A percentile compares a stretch with the other conserved stretches of the same genome.
Evolutionary conservation across 768 basidiomycete genomes (phyloP).

Genomic region (Lactarius akahatsu): DNA sequence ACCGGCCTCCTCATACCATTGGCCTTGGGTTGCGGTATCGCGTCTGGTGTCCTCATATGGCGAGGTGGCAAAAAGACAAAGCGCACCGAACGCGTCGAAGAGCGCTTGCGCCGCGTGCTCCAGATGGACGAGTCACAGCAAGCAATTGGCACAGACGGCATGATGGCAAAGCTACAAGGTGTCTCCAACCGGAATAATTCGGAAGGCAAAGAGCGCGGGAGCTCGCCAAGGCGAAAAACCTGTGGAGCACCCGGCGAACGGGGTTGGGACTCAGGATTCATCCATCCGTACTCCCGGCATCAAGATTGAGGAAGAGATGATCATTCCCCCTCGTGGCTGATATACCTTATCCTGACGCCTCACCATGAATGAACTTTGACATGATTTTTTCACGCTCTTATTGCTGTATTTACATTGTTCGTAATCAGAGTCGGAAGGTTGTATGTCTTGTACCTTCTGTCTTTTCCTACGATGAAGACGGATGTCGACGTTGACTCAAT

Average conservation of each 20-base stretch:
- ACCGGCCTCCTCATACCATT: slow-evolving; percentile 68
- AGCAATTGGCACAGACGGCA: not conserved
- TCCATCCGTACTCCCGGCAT: slow-evolving; percentile 26
- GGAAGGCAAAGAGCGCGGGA: slow-evolving; percentile 3
- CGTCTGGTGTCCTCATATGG: slow-evolving; percentile 72
- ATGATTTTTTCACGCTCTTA: slow-evolving; percentile 1
- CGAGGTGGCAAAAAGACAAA: slow-evolving; percentile 68
- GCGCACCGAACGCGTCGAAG: slow-evolving; percentile 61
- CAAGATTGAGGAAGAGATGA: slow-evolving; percentile 37
- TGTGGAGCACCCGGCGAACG: not conserved
- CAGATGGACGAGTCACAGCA: slow-evolving; percentile 34
- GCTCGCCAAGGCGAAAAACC: slow-evolving; percentile 6
- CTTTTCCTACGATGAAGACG: not conserved
- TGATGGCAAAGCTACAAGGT: slow-evolving; percentile 17
- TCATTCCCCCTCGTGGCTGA: slow-evolving; percentile 31
- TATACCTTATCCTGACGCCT: not conserved
- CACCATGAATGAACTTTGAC: not conserved
- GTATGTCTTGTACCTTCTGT: not conserved
- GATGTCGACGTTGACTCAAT: not conserved
- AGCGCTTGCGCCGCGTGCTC: slow-evolving; percentile 51
- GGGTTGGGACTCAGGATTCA: slow-evolving; percentile 3
- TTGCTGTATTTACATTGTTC: slow-evolving; percentile 8
- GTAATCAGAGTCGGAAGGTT: slow-evolving; percentile 2
- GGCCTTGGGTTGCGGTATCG: slow-evolving; percentile 76
- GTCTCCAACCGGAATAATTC: not conserved